Evolutionary conservation across 257 asterid species (phyloP).

Genomic region (Solanum habrochaites): DNA sequence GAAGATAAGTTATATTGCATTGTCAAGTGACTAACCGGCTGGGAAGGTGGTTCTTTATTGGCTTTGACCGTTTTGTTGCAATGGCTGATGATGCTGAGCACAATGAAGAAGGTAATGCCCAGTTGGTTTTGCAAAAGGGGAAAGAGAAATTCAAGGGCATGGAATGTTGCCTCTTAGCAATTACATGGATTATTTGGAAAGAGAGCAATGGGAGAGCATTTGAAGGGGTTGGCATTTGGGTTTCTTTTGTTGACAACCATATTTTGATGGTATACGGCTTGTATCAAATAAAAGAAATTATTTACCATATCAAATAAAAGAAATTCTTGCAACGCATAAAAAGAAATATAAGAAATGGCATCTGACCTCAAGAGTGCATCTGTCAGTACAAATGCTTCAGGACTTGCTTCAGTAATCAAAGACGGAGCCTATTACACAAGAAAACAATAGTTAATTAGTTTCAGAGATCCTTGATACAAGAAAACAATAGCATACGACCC

Average conservation of each 20-base stretch:
- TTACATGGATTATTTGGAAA: neutral
- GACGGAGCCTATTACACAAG: slow-evolving; percentile 55
- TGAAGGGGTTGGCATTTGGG: neutral
- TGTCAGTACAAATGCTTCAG: slow-evolving; percentile 60
- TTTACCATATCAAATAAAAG: neutral
- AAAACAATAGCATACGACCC: neutral
- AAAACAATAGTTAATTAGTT: neutral
- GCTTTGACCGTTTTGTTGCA: neutral
- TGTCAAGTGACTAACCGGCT: neutral
- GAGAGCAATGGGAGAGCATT: neutral
- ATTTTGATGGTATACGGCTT: neutral
- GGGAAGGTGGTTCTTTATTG: neutral
- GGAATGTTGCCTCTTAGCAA: neutral
- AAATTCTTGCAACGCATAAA: neutral
- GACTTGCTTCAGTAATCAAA: slow-evolving; percentile 54
- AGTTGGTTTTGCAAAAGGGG: neutral
- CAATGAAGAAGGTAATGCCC: neutral
- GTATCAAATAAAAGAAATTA: too few species aligned
- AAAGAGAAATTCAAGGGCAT: neutral
- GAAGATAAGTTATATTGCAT: neutral
- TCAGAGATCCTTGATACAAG: slow-evolving; percentile 2
- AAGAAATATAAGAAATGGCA: neutral
- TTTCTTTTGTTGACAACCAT: neutral
- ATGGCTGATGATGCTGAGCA: neutral
- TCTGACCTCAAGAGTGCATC: slow-evolving; percentile 72